Conservation (phyloP, 2,329 filamentous ascomycete genomes). For the Trichoderma koningii region DNA sequence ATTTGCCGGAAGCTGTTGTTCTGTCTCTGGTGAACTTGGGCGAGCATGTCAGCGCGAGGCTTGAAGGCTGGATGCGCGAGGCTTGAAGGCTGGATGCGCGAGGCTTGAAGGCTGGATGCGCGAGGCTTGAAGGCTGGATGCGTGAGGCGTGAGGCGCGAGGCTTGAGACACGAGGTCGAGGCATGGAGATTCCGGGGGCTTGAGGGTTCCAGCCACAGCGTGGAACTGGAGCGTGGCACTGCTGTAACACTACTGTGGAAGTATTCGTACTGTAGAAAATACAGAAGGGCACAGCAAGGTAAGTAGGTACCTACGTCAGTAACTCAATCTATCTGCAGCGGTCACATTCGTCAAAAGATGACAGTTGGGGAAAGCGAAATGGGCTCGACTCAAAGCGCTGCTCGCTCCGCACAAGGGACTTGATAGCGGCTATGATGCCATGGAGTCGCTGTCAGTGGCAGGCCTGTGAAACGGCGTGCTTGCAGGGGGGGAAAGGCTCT, state of each 20-base stretch:
- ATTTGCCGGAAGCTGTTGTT: too few relatives aligned
- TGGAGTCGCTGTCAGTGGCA: background rate
- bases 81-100: too few relatives aligned
- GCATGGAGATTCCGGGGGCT: too few relatives aligned
- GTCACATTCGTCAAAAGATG: constrained; percentile 19
- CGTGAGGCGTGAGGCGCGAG: too few relatives aligned
- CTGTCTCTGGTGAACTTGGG: background rate
- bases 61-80: too few relatives aligned
- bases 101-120: background rate
- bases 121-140: background rate
- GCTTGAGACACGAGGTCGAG: too few relatives aligned
- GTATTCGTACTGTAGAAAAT: too few relatives aligned
- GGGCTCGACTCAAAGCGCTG: constrained; percentile 18
- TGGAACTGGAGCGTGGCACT: constrained; percentile 13
- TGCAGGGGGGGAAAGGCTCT: background rate
- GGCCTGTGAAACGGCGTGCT: constrained; percentile 19
- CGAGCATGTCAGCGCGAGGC: background rate
- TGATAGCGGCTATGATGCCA: background rate
- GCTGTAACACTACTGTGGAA: background rate
- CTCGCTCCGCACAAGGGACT: constrained; percentile 12
- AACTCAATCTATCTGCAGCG: constrained; percentile 16
- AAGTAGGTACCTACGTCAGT: background rate
- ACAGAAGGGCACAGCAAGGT: too few relatives aligned
- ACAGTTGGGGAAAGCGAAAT: constrained; percentile 24
- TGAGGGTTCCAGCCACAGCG: constrained; percentile 8